Base-by-base conservation (phyloP, 139 green algal genomes). In the Chlorella vulgaris region DNA sequence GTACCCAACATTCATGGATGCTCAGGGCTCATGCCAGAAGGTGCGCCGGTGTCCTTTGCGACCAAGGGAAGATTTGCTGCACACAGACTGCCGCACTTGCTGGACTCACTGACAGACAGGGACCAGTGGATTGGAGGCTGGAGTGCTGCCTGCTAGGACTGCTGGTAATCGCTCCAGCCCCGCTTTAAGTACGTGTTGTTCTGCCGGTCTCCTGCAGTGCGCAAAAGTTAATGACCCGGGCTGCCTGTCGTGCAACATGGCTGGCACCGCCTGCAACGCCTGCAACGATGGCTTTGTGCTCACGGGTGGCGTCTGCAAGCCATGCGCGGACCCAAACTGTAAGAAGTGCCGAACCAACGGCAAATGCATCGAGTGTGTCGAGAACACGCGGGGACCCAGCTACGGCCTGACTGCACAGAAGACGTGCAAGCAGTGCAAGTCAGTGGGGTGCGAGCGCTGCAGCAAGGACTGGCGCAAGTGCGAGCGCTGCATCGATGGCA, bases 191-290 rank as follows among this genome's bases (percentile, higher is more conserved):
- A n/a, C n/a, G n/a, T n/a, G n/a, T n/a, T n/a, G n/a, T n/a, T n/a
- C n/a, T n/a, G n/a, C n/a, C n/a, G n/a, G n/a, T n/a, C n/a, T 24
- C 3, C 29, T 63, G 50, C 71, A 78, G 71, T 78, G 71, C 71
- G 42, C 43, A 43, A 50, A 78, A 33, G 31, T 26, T 8, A 13
- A 22, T 21, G 60, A 78, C 33, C 18, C 50, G 4, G 71, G 71
- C 71, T 78, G 71, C 71, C 71, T 78, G 31, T 26, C 28, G 47
- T 78, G 71, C 47, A 26, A 78, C 47, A 24, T 0, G n/a, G 29
- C 50, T 33, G 71, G 71, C 71, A 42, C 24, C 8, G 19, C 7
- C 31, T 78, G 71, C 71, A 78, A 18, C 31, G 5, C 7, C 31
- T 78, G 71, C 33, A 47, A 78, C 71, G 71, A 78, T 31, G 71